Evolutionary conservation across 1,284 basidiomycete genomes (phyloP).

Genomic region (Cutaneotrichosporon cavernicola): DNA sequence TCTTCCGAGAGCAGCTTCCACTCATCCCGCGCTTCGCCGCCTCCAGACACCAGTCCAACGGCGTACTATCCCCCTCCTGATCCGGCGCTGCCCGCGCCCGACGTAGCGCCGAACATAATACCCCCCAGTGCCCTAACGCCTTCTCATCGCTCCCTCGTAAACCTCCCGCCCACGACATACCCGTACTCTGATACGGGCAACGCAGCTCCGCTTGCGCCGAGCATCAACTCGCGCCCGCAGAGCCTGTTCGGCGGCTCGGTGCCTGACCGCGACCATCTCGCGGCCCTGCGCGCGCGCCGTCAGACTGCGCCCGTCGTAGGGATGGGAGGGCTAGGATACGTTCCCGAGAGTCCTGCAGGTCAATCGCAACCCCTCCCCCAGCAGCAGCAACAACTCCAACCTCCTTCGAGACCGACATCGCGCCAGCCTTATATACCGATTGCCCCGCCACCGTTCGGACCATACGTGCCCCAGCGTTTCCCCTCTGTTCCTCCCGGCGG

Average conservation of each 20-base stretch:
- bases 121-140: conserved; percentile 43
- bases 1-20: conserved; percentile 48
- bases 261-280: conserved; percentile 13
- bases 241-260: conserved; percentile 15
- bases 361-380: neutral
- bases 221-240: conserved; percentile 13
- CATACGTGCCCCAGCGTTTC: conserved; percentile 10
- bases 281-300: conserved; percentile 6
- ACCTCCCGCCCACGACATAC: conserved; percentile 24
- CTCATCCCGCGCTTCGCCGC: conserved; percentile 43
- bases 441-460: conserved; percentile 5
- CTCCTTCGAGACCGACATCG: neutral
- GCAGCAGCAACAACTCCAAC: neutral
- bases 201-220: neutral
- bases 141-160: conserved; percentile 44
- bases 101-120: conserved; percentile 44
- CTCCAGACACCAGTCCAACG: conserved; percentile 15
- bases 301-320: neutral
- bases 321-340: neutral
- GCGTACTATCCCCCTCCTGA: conserved; percentile 41
- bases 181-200: conserved; percentile 5
- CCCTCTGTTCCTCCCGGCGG: conserved; percentile 10
- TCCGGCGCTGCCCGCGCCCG: conserved; percentile 44
- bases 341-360: conserved; percentile 5
- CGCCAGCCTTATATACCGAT: neutral